phyloP scores from a whole-genome alignment of 1,139 yeast genomes.

The Saccharomyces hybrid region DNA sequence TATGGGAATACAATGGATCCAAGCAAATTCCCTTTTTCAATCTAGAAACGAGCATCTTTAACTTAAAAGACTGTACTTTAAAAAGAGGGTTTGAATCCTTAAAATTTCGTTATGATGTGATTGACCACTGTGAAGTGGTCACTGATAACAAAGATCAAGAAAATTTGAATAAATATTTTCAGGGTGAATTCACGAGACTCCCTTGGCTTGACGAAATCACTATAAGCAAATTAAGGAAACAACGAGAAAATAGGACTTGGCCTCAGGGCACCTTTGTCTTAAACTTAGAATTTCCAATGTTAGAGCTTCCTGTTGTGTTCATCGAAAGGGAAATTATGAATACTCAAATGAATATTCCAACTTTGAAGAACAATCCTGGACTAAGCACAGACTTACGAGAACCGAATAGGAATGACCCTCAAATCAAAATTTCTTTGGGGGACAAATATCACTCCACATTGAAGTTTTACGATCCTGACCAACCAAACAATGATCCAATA shows the following conservation, averaged over 20 bases:
- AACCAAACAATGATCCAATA: slow-evolving; percentile 63
- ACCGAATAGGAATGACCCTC: slow-evolving; percentile 11
- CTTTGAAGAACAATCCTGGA: slow-evolving; percentile 19
- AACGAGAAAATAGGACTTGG: slow-evolving; percentile 30
- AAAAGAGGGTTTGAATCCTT: slow-evolving; percentile 53
- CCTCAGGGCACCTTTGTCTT: slow-evolving; percentile 39
- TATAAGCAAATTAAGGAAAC: slow-evolving; percentile 48
- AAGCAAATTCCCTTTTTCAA: slow-evolving; percentile 47
- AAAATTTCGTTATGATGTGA: slow-evolving; percentile 30
- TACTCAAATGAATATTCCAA: slow-evolving; percentile 35
- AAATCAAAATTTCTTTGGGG: slow-evolving; percentile 27
- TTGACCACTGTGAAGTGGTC: slow-evolving; percentile 23
- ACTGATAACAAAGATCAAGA: slow-evolving; percentile 43
- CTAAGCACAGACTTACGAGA: background rate
- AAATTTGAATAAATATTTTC: slow-evolving; percentile 55
- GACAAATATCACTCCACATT: slow-evolving; percentile 36
- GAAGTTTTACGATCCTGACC: slow-evolving; percentile 59
- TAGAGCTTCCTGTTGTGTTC: slow-evolving; percentile 75
- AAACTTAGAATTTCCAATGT: slow-evolving; percentile 64
- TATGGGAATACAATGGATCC: slow-evolving; percentile 59
- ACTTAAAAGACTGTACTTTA: slow-evolving; percentile 41
- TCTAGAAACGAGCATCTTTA: slow-evolving; percentile 56
- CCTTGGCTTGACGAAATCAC: slow-evolving; percentile 76
- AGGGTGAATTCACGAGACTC: slow-evolving; percentile 54
- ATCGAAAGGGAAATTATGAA: slow-evolving; percentile 43